phyloP scores from a whole-genome alignment of 768 basidiomycete genomes.

The Panaeolus cyanescens region DNA sequence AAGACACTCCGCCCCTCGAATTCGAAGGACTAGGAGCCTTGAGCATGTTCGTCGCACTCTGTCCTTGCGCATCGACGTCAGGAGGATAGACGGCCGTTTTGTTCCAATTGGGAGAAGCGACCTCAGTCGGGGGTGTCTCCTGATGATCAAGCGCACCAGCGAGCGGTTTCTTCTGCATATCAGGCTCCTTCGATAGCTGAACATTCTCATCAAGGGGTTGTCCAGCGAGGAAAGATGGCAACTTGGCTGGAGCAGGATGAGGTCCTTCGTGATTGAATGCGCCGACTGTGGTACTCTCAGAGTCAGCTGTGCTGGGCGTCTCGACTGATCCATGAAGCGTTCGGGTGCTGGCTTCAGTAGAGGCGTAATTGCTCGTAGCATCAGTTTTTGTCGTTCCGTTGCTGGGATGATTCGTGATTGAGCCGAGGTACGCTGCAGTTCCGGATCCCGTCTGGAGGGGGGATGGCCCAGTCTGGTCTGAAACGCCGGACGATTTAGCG shows the following conservation, averaged over 20 bases:
- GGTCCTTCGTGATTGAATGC: background rate
- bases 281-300: background rate
- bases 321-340: background rate
- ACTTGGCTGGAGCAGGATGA: background rate
- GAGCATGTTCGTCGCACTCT: background rate
- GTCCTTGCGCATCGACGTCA: background rate
- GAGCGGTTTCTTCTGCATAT: background rate
- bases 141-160: background rate
- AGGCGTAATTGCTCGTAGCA: background rate
- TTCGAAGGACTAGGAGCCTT: too few relatives aligned
- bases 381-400: background rate
- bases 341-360: constrained; percentile 6
- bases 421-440: background rate
- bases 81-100: background rate
- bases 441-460: too few relatives aligned
- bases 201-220: background rate
- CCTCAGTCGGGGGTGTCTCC: background rate
- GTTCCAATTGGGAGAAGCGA: background rate
- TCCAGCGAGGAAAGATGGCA: background rate
- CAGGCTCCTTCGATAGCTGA: background rate
- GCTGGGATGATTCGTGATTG: background rate
- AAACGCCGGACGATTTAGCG: too few relatives aligned
- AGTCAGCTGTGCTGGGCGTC: background rate
- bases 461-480: too few relatives aligned
- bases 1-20: background rate